phyloP scores from a whole-genome alignment of 2,329 filamentous ascomycete genomes.

The Arthrinium puccinioides region DNA sequence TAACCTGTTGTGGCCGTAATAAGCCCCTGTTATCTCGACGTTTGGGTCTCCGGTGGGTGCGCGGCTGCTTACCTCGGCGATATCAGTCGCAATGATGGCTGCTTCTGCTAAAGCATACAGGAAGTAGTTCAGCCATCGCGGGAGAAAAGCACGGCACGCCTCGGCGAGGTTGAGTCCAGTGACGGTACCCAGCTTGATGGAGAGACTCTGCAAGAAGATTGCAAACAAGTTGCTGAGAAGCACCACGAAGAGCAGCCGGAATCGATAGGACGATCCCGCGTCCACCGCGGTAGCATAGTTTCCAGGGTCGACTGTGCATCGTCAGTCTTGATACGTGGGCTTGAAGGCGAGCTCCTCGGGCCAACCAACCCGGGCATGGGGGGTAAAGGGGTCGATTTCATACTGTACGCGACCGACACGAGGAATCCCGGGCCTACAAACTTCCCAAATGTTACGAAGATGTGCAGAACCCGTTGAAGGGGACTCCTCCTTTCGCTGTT shows the following conservation, averaged over 20 bases:
- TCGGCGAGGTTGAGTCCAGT: slow-evolving; percentile 61
- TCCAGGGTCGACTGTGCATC: slow-evolving; percentile 43
- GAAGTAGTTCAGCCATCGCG: slow-evolving; percentile 55
- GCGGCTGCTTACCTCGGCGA: slow-evolving; percentile 49
- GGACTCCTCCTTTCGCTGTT: slow-evolving; percentile 5
- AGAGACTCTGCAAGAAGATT: slow-evolving; percentile 61
- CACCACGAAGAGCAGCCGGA: slow-evolving; percentile 60
- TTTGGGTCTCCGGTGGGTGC: background rate
- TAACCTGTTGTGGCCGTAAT: slow-evolving; percentile 52
- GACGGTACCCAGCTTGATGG: slow-evolving; percentile 63
- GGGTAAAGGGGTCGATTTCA: slow-evolving; percentile 11
- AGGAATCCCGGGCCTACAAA: slow-evolving; percentile 65
- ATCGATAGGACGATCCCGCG: slow-evolving; percentile 59
- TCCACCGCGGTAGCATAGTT: slow-evolving; percentile 67
- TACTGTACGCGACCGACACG: slow-evolving; percentile 51
- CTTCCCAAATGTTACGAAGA: slow-evolving; percentile 39
- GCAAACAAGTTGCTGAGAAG: slow-evolving; percentile 64
- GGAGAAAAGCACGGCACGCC: slow-evolving; percentile 58
- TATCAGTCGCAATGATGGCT: slow-evolving; percentile 65
- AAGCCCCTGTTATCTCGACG: too few relatives aligned
- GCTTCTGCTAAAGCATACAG: slow-evolving; percentile 58
- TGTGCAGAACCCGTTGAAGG: slow-evolving; percentile 12
- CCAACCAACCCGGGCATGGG: background rate
- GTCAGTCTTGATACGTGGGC: background rate
- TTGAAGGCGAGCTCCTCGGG: background rate